A percentile compares a stretch with the other conserved stretches of the same genome.
Conservation (phyloP, 1,139 yeast genomes). For the Yamadazyma kanchanaburiensis region DNA sequence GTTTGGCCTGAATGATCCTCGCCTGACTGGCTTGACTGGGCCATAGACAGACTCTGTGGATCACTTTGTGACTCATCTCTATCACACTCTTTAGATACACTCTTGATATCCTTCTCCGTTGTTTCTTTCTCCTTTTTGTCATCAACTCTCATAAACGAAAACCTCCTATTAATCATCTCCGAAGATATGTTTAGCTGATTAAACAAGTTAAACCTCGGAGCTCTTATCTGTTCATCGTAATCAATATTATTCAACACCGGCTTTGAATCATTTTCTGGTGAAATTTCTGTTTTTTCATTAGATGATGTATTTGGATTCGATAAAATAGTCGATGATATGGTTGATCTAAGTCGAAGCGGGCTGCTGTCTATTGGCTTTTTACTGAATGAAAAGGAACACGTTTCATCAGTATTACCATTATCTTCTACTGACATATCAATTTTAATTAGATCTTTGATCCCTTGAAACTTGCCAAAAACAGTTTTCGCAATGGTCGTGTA, state of each 20-base stretch:
- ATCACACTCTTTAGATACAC: neutral
- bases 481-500: no score
- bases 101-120: neutral
- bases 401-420: no score
- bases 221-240: conserved; percentile 44
- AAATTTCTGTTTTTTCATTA: no score
- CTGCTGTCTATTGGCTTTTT: conserved; percentile 33
- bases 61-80: no score
- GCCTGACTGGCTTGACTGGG: neutral
- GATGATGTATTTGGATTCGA: no score
- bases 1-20: no score
- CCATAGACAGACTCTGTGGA: conserved; percentile 1
- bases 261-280: no score
- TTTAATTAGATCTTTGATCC: no score
- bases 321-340: conserved; percentile 32
- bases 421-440: no score
- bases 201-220: conserved; percentile 33
- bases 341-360: conserved; percentile 19
- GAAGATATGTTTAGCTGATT: conserved; percentile 5
- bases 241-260: conserved; percentile 23
- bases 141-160: conserved; percentile 1
- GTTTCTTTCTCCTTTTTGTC: neutral
- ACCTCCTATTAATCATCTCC: conserved; percentile 3
- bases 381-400: conserved; percentile 30
- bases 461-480: no score